Conservation (phyloP, 164 flowering plant species). For the Vitis rupestris region DNA sequence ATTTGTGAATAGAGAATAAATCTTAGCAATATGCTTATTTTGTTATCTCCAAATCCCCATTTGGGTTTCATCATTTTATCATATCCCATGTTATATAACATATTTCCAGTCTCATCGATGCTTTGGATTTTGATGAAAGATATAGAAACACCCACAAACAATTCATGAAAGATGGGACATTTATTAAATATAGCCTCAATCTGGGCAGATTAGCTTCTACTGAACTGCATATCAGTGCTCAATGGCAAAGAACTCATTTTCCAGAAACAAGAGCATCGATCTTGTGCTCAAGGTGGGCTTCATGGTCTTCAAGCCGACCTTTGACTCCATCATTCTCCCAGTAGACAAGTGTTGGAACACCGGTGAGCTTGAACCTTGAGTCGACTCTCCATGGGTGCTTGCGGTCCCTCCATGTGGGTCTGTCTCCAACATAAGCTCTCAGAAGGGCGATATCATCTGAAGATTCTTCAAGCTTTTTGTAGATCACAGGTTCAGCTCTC, state of each 20-base stretch:
- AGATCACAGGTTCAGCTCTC: slow-evolving; percentile 92
- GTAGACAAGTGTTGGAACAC: slow-evolving; percentile 83
- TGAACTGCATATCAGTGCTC: too few relatives aligned
- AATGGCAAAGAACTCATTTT: slow-evolving; percentile 8
- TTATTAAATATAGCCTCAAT: too few relatives aligned
- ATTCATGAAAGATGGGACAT: too few relatives aligned
- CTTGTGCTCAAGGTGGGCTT: slow-evolving; percentile 74
- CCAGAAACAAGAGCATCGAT: slow-evolving; percentile 59
- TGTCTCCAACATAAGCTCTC: slow-evolving; percentile 91
- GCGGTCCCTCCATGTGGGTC: slow-evolving; percentile 92
- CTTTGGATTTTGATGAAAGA: too few relatives aligned
- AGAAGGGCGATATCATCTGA: slow-evolving; percentile 56
- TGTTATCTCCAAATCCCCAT: too few relatives aligned
- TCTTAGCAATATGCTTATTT: too few relatives aligned
- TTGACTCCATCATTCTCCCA: slow-evolving; percentile 70
- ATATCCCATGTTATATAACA: too few relatives aligned
- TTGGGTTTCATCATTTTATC: too few relatives aligned
- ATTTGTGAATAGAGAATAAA: too few relatives aligned
- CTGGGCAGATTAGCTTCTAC: too few relatives aligned
- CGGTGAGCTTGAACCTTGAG: slow-evolving; percentile 74
- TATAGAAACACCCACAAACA: too few relatives aligned
- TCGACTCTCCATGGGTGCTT: slow-evolving; percentile 79
- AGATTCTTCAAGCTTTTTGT: slow-evolving; percentile 71
- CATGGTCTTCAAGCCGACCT: slow-evolving; percentile 90
- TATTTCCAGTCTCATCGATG: too few relatives aligned